Evolutionary conservation across 2,329 filamentous ascomycete genomes (phyloP), one percentile per base, ranked within the genome.

Genomic region (Lasiodiplodia sp.): DNA sequence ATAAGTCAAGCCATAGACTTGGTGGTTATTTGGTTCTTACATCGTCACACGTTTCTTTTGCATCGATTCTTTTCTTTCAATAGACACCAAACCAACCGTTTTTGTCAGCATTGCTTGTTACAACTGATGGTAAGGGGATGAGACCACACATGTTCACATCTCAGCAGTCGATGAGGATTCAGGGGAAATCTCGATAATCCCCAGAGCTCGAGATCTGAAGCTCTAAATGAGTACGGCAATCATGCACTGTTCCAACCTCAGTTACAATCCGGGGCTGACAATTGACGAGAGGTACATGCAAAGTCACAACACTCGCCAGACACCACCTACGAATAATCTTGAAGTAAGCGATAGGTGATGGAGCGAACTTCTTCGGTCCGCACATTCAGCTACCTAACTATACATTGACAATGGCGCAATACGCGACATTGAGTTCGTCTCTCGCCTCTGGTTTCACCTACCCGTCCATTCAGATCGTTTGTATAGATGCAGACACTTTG

Each of bases 361-460:
- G 25, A 51, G 44, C 31, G 40, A 34, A 34, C 21, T 51, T 63
- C 21, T 40, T 52, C 25, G 14, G 44, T 64, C 60, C 47, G 21
- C 47, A 52, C 31, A 52, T 64, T 52, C 60, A 52, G 23, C 60
- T 52, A 52, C 60, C 44, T 64, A 64, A 52, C 44, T 52, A 64
- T 52, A 52, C 60, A 64, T 52, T 44, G 40, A 34, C 40, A n/a
- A 49, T 47, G 44, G 44, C 40, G 31, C 55, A 31, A 23, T 31
- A 37, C 31, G 31, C 44, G 31, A 37, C 23, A n/a, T 38, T 28
- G 31, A 38, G 6, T 37, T 47, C 10, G 21, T 11, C n/a, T 38
- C 10, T 47, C 44, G 18, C 44, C 44, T 47, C 10, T 64, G 31
- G 38, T 52, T 11, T 25, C 60, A 52, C 52, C 44, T 25, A 23